A percentile compares a stretch with the other conserved stretches of the same genome.
Conservation (phyloP, 352 stramenopile species). For the Detonula confervacea region DNA sequence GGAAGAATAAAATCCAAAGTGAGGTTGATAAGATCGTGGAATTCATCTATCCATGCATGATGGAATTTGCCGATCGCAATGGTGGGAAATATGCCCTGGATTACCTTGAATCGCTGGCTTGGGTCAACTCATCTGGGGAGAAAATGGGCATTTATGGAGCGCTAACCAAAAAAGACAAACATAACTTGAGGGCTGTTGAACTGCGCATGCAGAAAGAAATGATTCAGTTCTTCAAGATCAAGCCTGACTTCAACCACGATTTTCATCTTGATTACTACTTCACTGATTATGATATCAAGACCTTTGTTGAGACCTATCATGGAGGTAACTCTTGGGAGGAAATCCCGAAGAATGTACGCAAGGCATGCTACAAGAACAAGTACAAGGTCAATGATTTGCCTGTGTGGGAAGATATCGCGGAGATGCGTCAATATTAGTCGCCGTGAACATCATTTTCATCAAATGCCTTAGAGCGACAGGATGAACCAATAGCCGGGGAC, state of each 20-base stretch:
- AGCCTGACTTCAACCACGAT: neutral
- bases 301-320: neutral
- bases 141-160: neutral
- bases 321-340: neutral
- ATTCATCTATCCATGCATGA: slow-evolving; percentile 1
- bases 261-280: neutral
- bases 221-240: neutral
- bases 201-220: neutral
- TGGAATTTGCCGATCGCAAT: neutral
- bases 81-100: neutral
- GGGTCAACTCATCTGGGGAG: neutral
- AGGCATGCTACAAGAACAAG: neutral
- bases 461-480: too few relatives aligned
- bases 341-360: neutral
- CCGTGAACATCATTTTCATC: too few relatives aligned
- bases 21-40: neutral
- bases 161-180: neutral
- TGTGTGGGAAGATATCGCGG: too few relatives aligned
- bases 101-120: neutral
- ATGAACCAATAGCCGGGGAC: too few relatives aligned
- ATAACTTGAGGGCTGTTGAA: neutral
- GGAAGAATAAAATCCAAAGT: neutral
- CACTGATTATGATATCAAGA: slow-evolving; percentile 4
- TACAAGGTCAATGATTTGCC: neutral
- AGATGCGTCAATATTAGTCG: too few relatives aligned